Base-by-base conservation (phyloP, 805 yeast species). In the Hemisphaericaspora nanyangensis region DNA sequence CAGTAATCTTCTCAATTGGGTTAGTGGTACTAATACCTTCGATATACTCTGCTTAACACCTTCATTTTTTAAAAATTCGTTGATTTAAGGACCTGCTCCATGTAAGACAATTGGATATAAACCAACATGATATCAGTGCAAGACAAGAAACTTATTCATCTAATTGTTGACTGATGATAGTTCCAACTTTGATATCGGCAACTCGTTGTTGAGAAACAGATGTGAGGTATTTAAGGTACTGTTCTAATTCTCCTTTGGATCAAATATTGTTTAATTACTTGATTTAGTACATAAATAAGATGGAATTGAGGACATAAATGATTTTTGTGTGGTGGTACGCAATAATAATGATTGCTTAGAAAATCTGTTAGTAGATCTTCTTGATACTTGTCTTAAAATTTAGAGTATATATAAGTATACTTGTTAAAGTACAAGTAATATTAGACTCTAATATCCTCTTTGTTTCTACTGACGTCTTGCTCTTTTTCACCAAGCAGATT, bases 81-180 rank as follows among this genome's bases (percentile, higher is more conserved):
- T 93, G 68, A 93, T 93, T 67, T 93, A 99, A 6, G 99, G 99
- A 16, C 99, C 99, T 1, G 99, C 93, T 20, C 99, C 99, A 59
- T 93, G 99, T 42, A 93, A 75, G 7, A 93, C 95, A 46, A 93
- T 89, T 18, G 99, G 99, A 55, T 89, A 93, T 44, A 93, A 76
- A 11, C 99, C 99, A 37, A 93, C 96, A 58, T 93, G 99, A 70
- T 93, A 93, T 49, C 93, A 71, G 64, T 4, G 98, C 97, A 47
- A 93, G 72, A 56, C 97, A 90, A 1, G 96, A 86, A 0, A 99
- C 99, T 51, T 93, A 71, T 65, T 91, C 96, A 7, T 89, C 85
- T n/a, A n/a, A 69, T 54, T 91, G 93, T 51, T 93, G 95, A 34
- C 98, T 91, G 62, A 93, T 93, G 55, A 93, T 91, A 28, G 99